Base-by-base conservation (phyloP, 2,329 filamentous ascomycete species). In the Aureobasidium namibiae region DNA sequence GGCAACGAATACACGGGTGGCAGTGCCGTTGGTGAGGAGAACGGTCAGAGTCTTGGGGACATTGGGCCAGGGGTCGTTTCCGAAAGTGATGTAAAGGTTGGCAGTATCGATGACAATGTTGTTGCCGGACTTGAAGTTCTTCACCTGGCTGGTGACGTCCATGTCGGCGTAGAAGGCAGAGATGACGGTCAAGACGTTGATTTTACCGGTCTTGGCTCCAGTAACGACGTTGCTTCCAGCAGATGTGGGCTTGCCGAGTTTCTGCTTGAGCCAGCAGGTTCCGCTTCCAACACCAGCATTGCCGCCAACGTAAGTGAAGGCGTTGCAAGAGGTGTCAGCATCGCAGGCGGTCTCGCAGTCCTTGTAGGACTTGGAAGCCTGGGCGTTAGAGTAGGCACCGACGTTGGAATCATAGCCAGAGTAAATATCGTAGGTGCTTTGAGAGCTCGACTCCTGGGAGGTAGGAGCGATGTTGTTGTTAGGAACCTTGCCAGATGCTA, bases 201-300 rank as follows among this genome's bases (percentile, higher is more conserved):
- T 36, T 13, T 36, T 29, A 26, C 46, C 33, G 18, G 24, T 34
- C 44, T 59, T 59, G 49, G 33, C n/a, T 33, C 36, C 60, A 18
- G 60, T 39, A n/a, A 61, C 50, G 34, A 23, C 49, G 49, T 61
- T 61, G 60, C 23, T 56, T 14, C 48, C 60, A 1, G 48, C 33
- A 24, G 60, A 52, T 11, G 46, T 56, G 41, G 39, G 54, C 3
- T 38, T 49, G 11, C 60, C 60, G 13, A 50, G 53, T 21, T 44
- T 29, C 18, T 50, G 61, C 46, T 65, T 65, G 29, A 66, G 56
- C 42, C 58, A 65, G 45, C 66, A 67, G 14, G 59, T 64, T 18
- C 66, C 66, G 13, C 60, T 31, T 14, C 65, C 65, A 38, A 50
- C 44, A 21, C 65, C 65, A 44, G 63, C 31, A 2, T 24, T 26